Conservation (phyloP, 257 asterid species). For the Coffea eugenioides region DNA sequence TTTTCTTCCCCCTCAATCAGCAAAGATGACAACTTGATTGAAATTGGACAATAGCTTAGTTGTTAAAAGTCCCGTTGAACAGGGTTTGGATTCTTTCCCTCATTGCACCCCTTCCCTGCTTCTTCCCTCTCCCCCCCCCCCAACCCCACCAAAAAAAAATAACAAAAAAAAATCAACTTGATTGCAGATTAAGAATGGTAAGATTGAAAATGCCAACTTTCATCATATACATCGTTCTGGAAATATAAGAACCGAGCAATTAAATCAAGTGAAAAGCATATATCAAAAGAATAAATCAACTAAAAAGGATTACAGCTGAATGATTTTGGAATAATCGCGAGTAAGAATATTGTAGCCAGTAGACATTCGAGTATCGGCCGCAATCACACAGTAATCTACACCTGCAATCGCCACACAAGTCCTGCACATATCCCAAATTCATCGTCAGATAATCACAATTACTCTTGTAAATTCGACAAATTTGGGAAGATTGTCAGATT, state of each 20-base stretch:
- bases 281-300: background rate
- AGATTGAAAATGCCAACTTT: background rate
- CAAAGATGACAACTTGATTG: background rate
- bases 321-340: slow-evolving; percentile 92
- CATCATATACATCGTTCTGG: background rate
- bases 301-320: slow-evolving; percentile 48
- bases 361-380: slow-evolving; percentile 93
- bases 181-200: background rate
- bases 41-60: background rate
- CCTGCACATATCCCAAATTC: slow-evolving; percentile 37
- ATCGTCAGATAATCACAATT: background rate
- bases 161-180: background rate
- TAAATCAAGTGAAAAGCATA: background rate
- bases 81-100: background rate
- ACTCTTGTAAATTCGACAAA: background rate
- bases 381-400: slow-evolving; percentile 90
- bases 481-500: background rate
- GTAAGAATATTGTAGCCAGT: slow-evolving; percentile 71
- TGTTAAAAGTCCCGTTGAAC: background rate
- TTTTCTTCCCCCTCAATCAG: too few relatives aligned
- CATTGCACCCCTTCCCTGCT: background rate
- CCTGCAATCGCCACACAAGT: slow-evolving; percentile 94
- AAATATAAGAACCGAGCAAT: background rate
- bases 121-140: background rate
- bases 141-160: background rate